Conservation (phyloP, 164 flowering plant genomes). For the Vitis rotundifolia region DNA sequence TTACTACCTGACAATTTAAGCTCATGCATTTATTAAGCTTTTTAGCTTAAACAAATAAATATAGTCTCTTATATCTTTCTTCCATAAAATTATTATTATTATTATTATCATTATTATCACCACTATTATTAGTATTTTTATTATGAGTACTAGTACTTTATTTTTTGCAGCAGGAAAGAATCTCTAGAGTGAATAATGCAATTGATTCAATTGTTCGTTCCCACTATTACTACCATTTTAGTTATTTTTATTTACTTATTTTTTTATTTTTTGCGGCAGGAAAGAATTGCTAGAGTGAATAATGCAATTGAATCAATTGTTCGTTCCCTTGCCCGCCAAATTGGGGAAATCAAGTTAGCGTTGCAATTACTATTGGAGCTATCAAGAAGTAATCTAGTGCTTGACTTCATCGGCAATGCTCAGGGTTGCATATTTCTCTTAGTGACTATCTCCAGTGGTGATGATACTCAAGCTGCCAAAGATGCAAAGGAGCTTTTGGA, state of each 20-base stretch:
- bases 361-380: slow-evolving; percentile 50
- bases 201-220: too few species aligned
- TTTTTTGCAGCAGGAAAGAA: too few species aligned
- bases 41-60: neutral
- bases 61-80: too few species aligned
- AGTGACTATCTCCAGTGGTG: slow-evolving; percentile 38
- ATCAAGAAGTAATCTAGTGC: slow-evolving; percentile 30
- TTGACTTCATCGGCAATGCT: slow-evolving; percentile 42
- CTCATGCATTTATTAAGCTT: neutral
- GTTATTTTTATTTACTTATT: neutral
- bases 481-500: slow-evolving; percentile 43
- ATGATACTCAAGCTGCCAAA: slow-evolving; percentile 39
- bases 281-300: slow-evolving; percentile 39
- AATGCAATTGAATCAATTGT: slow-evolving; percentile 45
- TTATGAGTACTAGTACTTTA: too few species aligned
- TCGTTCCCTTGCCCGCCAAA: slow-evolving; percentile 42
- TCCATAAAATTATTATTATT: too few species aligned
- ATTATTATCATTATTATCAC: too few species aligned
- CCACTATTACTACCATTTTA: neutral
- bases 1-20: neutral
- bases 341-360: slow-evolving; percentile 44
- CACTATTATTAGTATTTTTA: too few species aligned
- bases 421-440: slow-evolving; percentile 57
- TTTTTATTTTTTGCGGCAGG: slow-evolving; percentile 27
- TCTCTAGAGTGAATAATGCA: too few species aligned